Percentiles rank a stretch among this genome's conserved stretches.
These are phyloP conservation scores for Meripilus lineatus DNA, from an alignment of 1,284 basidiomycete genomes.

Conservation along the genomic window DNA sequence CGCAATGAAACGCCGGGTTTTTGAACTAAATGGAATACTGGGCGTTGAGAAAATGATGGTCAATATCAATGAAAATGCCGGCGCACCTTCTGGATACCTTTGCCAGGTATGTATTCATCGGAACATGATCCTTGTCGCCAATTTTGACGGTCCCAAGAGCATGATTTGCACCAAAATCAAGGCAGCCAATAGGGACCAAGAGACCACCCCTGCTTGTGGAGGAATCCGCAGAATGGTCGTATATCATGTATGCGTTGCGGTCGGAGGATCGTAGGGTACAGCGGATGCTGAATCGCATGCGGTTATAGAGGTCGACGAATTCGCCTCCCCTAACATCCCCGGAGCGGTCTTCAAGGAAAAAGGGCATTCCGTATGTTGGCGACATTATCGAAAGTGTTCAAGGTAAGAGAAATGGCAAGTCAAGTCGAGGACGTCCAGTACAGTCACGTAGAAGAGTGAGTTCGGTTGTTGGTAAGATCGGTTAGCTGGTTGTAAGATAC, in stretches of 20 bases:
- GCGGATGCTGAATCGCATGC: slow-evolving; percentile 45
- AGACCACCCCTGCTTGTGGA: slow-evolving; percentile 20
- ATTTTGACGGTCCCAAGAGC: slow-evolving; percentile 48
- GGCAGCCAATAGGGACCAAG: slow-evolving; percentile 37
- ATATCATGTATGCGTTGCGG: slow-evolving; percentile 48
- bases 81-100: slow-evolving; percentile 39
- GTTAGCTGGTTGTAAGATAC: no score
- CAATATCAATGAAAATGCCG: background rate
- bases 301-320: slow-evolving; percentile 58
- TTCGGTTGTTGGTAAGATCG: no score
- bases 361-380: slow-evolving; percentile 48
- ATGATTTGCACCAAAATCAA: slow-evolving; percentile 46
- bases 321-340: slow-evolving; percentile 48
- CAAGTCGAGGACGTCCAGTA: background rate
- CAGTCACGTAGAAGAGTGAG: background rate
- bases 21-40: slow-evolving; percentile 27
- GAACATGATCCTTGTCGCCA: slow-evolving; percentile 30
- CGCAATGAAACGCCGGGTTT: slow-evolving; percentile 46
- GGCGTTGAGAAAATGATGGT: slow-evolving; percentile 3
- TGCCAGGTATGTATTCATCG: slow-evolving; percentile 48
- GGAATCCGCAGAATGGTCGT: slow-evolving; percentile 28
- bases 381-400: slow-evolving; percentile 22
- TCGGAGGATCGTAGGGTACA: slow-evolving; percentile 36
- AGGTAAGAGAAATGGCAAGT: background rate
- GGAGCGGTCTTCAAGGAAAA: slow-evolving; percentile 58